Percentiles rank a stretch among this genome's conserved stretches.
Conservation (phyloP, 129 eudicot genomes). For the Lactuca saligna region DNA sequence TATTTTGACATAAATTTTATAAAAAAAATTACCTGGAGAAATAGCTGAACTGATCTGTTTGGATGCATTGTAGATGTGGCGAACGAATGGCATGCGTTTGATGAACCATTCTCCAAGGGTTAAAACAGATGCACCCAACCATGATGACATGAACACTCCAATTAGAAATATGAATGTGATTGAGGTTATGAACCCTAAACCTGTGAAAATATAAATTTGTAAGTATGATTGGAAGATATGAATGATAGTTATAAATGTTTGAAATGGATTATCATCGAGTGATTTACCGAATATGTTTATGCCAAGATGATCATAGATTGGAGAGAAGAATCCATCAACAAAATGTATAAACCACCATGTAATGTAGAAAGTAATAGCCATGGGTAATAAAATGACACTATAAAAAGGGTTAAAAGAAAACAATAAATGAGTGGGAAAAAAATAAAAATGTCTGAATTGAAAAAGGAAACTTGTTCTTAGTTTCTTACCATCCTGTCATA, state of each 20-base stretch:
- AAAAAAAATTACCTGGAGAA: conserved; percentile 56
- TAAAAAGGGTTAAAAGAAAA: conserved; percentile 21
- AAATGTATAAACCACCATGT: conserved; percentile 95
- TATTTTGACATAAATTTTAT: too few relatives aligned
- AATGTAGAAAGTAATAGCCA: conserved; percentile 77
- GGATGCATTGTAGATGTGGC: conserved; percentile 79
- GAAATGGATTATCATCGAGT: too few relatives aligned
- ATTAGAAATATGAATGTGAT: conserved; percentile 75
- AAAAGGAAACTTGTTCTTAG: conserved; percentile 37
- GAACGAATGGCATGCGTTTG: conserved; percentile 77
- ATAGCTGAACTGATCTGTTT: conserved; percentile 88
- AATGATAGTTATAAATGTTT: too few relatives aligned
- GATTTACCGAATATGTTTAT: conserved; percentile 69
- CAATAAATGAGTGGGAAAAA: background rate
- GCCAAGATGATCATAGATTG: conserved; percentile 83
- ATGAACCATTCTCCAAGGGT: conserved; percentile 84
- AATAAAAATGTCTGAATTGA: background rate
- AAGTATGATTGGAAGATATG: background rate
- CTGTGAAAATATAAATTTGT: conserved; percentile 22
- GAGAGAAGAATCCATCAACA: conserved; percentile 89
- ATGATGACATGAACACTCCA: conserved; percentile 89
- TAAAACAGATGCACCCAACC: conserved; percentile 84
- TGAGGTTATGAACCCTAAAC: conserved; percentile 76
- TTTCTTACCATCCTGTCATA: conserved; percentile 96
- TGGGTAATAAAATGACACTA: conserved; percentile 81